These are phyloP conservation scores for Populus euphratica DNA, from an alignment of 345 rosid species.

Conservation along the genomic window DNA sequence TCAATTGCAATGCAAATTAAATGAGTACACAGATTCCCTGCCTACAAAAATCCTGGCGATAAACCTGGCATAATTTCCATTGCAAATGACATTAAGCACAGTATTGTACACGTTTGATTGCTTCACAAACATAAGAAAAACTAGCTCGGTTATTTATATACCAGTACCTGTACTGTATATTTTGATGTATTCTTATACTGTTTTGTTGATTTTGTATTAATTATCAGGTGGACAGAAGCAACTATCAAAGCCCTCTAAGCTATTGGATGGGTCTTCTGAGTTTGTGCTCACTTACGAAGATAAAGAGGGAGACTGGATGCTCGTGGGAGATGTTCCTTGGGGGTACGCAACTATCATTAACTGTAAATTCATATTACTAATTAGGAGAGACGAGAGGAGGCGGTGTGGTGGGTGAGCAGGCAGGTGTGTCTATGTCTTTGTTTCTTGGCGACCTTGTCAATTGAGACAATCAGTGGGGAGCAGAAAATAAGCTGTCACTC, in stretches of 20 bases:
- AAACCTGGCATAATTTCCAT: background rate
- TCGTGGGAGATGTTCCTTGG: constrained; percentile 71
- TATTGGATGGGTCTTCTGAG: constrained; percentile 29
- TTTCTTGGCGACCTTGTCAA: background rate
- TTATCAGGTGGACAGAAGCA: constrained; percentile 34
- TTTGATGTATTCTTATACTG: background rate
- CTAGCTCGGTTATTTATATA: background rate
- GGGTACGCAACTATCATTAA: constrained; percentile 30
- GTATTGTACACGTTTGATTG: background rate
- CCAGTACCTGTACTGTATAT: background rate
- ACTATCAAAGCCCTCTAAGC: constrained; percentile 27
- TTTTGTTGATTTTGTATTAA: background rate
- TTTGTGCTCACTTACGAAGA: constrained; percentile 55
- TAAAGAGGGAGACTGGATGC: constrained; percentile 64
- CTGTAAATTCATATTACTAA: background rate
- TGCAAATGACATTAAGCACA: background rate
- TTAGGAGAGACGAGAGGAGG: background rate
- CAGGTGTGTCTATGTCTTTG: background rate
- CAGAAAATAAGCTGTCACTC: background rate
- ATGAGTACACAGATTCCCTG: background rate
- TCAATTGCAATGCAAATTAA: background rate
- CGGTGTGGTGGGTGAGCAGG: background rate
- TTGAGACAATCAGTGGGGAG: background rate
- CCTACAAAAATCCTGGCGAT: background rate
- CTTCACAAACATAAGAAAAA: background rate